Base-by-base conservation (phyloP, 2,329 filamentous ascomycete genomes). In the Verticillium tricorpus region DNA sequence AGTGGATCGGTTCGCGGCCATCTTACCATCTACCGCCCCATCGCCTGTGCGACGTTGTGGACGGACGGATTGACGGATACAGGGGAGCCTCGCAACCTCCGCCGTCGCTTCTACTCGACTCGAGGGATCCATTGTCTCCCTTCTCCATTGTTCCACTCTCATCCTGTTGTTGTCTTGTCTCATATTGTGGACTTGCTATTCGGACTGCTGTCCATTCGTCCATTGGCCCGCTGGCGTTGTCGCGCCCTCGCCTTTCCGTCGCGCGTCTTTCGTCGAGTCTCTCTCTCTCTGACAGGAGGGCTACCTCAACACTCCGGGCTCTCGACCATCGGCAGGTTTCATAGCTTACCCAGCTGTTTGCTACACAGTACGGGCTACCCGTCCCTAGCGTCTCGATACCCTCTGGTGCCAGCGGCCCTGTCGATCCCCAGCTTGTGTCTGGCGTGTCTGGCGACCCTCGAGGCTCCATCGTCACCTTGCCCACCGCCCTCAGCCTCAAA, bases 11-110 rank as follows among this genome's bases (percentile, higher is more conserved):
- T 19, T 22, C 17, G n/a, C 45, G 8, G 11, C 45, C 45, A 52
- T 52, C 45, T 52, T 52, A 25, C 45, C 45, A 52, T 52, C 45
- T 22, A 22, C 19, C 60, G 62, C 63, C 63, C 63, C 63, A 64
- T 65, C 58, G 56, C 60, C 52, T 65, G 62, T 65, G 62, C 60
- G 63, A 65, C 63, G 63, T 65, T 64, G 63, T 59, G 45, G 19
- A 52, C 45, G 45, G 45, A 52, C 45, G 45, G 45, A 52, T 31
- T 35, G 50, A 55, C n/a, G 52, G 61, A 45, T 17, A 15, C 25
- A 60, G 32, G 56, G 55, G 39, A 25, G 45, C 19, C 11, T 52
- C 19, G 34, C 34, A 35, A 35, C 34, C 34, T 35, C 34, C 34
- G 11, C 34, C 14, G 34, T 35, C 34, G 45, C n/a, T 19, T 52